Percentiles rank a stretch among this genome's conserved stretches.
Conservation (phyloP, 805 yeast genomes). For the Candida hungchunana region DNA sequence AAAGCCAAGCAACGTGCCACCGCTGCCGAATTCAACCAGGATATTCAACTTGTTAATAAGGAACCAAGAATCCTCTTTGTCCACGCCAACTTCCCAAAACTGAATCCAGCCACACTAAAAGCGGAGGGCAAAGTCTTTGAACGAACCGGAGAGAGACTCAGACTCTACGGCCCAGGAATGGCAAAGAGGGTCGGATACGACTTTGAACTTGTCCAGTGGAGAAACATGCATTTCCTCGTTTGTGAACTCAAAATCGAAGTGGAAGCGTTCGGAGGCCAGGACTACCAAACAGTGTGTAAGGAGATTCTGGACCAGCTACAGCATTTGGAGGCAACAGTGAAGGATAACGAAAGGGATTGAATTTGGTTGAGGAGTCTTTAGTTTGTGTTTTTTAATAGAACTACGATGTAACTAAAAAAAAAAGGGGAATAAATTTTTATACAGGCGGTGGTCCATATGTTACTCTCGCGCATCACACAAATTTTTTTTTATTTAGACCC, state of each 20-base stretch:
- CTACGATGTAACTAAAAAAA: no score
- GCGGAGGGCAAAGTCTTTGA: constrained; percentile 37
- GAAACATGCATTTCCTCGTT: constrained; percentile 47
- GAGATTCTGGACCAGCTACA: constrained; percentile 46
- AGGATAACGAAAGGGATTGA: constrained; percentile 33
- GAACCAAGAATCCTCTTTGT: constrained; percentile 44
- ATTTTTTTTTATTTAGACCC: no score
- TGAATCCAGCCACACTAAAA: constrained; percentile 55
- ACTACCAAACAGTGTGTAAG: constrained; percentile 40
- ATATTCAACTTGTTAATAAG: constrained; percentile 13
- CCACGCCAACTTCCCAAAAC: constrained; percentile 65
- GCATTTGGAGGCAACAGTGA: constrained; percentile 35
- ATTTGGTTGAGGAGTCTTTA: no score
- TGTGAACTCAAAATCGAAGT: constrained; percentile 48
- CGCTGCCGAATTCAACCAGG: constrained; percentile 15
- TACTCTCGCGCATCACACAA: no score
- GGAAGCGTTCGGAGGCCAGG: constrained; percentile 39
- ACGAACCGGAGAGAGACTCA: constrained; percentile 42
- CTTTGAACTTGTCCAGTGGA: constrained; percentile 57
- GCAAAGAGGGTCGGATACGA: constrained; percentile 48
- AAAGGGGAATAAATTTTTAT: no score
- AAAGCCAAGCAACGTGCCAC: constrained; percentile 20
- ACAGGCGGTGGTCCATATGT: no score
- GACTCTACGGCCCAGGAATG: constrained; percentile 58
- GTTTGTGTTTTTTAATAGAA: no score